Evolutionary conservation across 169 alveolate species (phyloP), one percentile per base, ranked within the genome.

Genomic region (Plasmodium fragile): DNA sequence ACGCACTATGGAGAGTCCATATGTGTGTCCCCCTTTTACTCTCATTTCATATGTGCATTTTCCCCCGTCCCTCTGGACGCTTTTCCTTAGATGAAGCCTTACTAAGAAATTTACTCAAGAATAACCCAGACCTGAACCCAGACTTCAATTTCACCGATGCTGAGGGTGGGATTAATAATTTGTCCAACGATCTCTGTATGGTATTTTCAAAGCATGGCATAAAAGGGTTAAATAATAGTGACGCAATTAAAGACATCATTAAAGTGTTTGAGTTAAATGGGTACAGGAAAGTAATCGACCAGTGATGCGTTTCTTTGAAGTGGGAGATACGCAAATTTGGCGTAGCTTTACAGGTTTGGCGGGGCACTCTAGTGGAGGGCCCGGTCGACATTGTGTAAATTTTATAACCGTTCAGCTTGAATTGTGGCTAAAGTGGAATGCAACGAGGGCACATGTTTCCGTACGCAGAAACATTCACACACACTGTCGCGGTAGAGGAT

Each of bases 121-220:
- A 93, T 65, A 95, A 95, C 79, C 97, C 97, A 25, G 95, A 95
- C 77, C 78, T 84, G 59, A 93, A 95, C 69, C 97, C 97, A 1
- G 92, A 93, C 22, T 95, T 81, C 39, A 18, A 89, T 59, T 78
- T n/a, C 7, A 55, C 90, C 13, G 89, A 79, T 41, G 25, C 52
- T 3, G 94, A 89, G 81, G 30, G 71, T 39, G 94, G 81, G 52
- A 53, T 77, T 28, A 55, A 25, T 11, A 52, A 77, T 89, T 89
- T 89, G 72, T 78, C 94, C n/a, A 53, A 78, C 32, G 94, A 89
- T 36, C 73, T 89, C 45, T 55, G 90, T 22, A 83, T 89, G 16
- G 94, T 89, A 4, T 89, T 89, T 89, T 89, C 94, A 78, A 89
- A 89, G 36, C 34, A 89, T 89, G 94, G 94, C 25, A 28, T 89